These are phyloP conservation scores for Phaeodactylum tricornutum DNA, from an alignment of 108 stramenopile species.

Conservation along the genomic window DNA sequence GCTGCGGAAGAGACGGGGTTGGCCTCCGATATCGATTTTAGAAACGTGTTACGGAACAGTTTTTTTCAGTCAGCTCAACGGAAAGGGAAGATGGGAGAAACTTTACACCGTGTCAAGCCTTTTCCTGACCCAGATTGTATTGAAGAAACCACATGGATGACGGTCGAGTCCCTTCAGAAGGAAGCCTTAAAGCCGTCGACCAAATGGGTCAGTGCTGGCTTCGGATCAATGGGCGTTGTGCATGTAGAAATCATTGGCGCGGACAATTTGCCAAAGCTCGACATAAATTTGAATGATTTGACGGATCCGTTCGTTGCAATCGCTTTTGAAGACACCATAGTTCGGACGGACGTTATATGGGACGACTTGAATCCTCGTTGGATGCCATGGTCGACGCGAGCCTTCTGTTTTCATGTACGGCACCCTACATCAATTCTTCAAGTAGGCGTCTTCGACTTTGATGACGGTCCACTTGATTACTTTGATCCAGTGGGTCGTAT, in stretches of 20 bases:
- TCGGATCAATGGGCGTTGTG: conserved; percentile 11
- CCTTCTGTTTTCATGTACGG: conserved; percentile 26
- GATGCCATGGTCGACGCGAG: conserved; percentile 40
- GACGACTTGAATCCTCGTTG: conserved; percentile 27
- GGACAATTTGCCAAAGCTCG: conserved; percentile 33
- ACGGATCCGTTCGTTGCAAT: conserved; percentile 34
- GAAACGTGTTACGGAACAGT: conserved; percentile 17
- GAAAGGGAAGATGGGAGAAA: no score
- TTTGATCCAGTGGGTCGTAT: conserved; percentile 37
- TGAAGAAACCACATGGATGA: conserved; percentile 25
- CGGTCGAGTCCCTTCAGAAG: conserved; percentile 18
- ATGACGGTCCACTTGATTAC: conserved; percentile 22
- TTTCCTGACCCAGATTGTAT: conserved; percentile 43
- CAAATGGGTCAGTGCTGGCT: conserved; percentile 22
- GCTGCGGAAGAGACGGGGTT: conserved; percentile 7
- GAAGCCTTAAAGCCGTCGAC: conserved; percentile 14
- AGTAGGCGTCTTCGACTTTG: conserved; percentile 43
- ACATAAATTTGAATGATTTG: conserved; percentile 4
- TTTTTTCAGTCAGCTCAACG: conserved; percentile 20
- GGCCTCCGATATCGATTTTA: conserved; percentile 23
- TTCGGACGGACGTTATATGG: conserved; percentile 25
- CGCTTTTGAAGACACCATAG: conserved; percentile 37
- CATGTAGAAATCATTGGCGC: conserved; percentile 34
- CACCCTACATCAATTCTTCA: conserved; percentile 29
- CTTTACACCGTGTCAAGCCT: conserved; percentile 33